phyloP scores from a whole-genome alignment of 192 early-diverging fungal species.

The Martensiomyces pterosporus region DNA sequence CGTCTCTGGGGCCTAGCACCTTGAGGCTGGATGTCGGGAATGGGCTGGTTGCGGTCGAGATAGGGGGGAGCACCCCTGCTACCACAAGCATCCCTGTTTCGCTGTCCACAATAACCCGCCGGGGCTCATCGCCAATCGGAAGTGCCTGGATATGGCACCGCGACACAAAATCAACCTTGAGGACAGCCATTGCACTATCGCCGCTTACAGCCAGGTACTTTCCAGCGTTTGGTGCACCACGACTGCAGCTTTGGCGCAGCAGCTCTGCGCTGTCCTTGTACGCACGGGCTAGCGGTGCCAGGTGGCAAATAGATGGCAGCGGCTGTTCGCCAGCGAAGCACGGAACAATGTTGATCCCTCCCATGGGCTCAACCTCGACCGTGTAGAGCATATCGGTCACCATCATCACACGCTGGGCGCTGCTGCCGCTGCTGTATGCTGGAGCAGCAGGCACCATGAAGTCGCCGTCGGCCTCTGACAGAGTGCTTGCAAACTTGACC shows the following conservation, averaged over 20 bases:
- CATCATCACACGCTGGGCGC: background rate
- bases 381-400: slow-evolving; percentile 4
- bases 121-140: slow-evolving; percentile 18
- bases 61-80: slow-evolving; percentile 5
- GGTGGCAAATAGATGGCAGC: background rate
- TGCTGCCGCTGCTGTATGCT: background rate
- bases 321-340: slow-evolving; percentile 2
- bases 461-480: too few species aligned
- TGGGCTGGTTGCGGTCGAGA: background rate
- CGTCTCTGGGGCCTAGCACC: slow-evolving; percentile 13
- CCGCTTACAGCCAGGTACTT: slow-evolving; percentile 6
- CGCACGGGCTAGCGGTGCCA: background rate
- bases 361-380: background rate
- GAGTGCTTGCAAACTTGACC: background rate
- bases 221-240: too few species aligned
- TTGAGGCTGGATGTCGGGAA: slow-evolving; percentile 12
- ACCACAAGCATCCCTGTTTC: slow-evolving; percentile 32
- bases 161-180: slow-evolving; percentile 5
- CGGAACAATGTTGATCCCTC: slow-evolving; percentile 12
- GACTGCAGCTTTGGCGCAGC: too few species aligned
- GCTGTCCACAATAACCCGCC: slow-evolving; percentile 19
- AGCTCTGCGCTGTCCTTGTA: background rate
- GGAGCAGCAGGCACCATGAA: background rate
- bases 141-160: slow-evolving; percentile 20
- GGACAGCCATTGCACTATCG: slow-evolving; percentile 4